Base-by-base conservation (phyloP, 495 filamentous ascomycete species). In the Elasticomyces elasticus region DNA sequence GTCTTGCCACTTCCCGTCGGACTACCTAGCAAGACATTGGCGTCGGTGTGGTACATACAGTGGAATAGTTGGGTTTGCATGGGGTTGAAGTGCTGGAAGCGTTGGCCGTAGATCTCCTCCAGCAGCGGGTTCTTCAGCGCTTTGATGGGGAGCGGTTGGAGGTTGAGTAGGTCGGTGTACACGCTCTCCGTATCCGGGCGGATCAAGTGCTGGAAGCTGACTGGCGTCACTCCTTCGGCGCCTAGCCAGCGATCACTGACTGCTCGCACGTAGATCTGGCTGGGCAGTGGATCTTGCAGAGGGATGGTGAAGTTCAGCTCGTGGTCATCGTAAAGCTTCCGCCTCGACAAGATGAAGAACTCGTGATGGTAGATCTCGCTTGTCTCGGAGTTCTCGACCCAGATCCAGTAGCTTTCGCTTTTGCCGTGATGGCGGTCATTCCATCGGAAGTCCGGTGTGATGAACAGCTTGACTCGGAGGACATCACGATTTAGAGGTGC, bases 11-110 rank as follows among this genome's bases (percentile, higher is more conserved):
- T 92, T 46, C 92, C 92, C 5, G 92, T 99, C 5, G 92, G 92
- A 13, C 92, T 96, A n/a, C 92, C 92, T 6, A 99, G 79, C 4
- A 99, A 74, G 7, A 97, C 90, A 62, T 99, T 99, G 33, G 85
- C 81, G 26, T 83, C 67, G 0, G 91, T 92, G 66, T 97, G 87
- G 50, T 97, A 97, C 12, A 97, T 78, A 40, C 86, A 84, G 62
- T 97, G 94, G 67, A 99, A 99, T 30, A 97, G 84, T 65, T 99
- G 92, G 2, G 94, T 95, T 65, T 99, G 92, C 92, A 99, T 95
- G 0, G 94, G 91, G 67, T 99, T 99, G 75, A 99, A 99, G 71
- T 81, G 97, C 52, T 86, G 80, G 66, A 99, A 99, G 25, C 88
- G 81, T 63, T 87, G 74, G 5, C 77, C 81, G 66, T 97, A 97